Evolutionary conservation across 192 early-diverging fungal genomes (phyloP).

Genomic region (Podila verticillata): DNA sequence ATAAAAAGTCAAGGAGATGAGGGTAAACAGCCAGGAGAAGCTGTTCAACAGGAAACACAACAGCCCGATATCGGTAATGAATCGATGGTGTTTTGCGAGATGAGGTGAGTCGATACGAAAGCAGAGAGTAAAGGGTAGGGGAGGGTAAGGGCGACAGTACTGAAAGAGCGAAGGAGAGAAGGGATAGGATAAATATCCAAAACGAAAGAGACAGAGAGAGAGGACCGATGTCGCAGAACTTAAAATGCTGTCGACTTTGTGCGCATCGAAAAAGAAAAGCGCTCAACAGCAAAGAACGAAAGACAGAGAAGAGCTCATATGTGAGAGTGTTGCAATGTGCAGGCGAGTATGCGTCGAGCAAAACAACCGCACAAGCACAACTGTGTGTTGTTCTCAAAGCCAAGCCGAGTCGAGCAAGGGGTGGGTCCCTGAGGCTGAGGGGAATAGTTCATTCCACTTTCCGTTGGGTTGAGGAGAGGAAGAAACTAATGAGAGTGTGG

Average conservation of each 20-base stretch:
- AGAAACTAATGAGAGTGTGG: not conserved
- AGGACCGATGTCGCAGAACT: not conserved
- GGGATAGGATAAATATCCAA: not conserved
- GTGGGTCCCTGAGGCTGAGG: no score
- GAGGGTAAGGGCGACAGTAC: not conserved
- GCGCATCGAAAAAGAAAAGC: not conserved
- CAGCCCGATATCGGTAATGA: constrained; percentile 12
- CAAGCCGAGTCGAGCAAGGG: no score
- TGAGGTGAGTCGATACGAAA: not conserved
- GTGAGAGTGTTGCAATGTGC: not conserved
- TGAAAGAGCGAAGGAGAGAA: not conserved
- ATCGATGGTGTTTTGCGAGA: constrained; percentile 4
- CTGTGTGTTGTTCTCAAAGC: no score
- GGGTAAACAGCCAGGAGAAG: not conserved
- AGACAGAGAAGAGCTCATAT: not conserved
- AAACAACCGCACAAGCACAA: no score
- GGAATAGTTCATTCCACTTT: not conserved
- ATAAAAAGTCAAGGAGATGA: not conserved
- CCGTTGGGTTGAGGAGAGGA: not conserved
- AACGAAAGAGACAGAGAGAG: constrained; percentile 1
- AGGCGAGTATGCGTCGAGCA: no score
- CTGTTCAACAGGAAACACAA: not conserved
- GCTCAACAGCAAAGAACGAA: not conserved
- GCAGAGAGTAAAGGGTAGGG: not conserved
- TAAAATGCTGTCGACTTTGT: not conserved